Base-by-base conservation (phyloP, 805 yeast species). In the Yarrowia divulgata region DNA sequence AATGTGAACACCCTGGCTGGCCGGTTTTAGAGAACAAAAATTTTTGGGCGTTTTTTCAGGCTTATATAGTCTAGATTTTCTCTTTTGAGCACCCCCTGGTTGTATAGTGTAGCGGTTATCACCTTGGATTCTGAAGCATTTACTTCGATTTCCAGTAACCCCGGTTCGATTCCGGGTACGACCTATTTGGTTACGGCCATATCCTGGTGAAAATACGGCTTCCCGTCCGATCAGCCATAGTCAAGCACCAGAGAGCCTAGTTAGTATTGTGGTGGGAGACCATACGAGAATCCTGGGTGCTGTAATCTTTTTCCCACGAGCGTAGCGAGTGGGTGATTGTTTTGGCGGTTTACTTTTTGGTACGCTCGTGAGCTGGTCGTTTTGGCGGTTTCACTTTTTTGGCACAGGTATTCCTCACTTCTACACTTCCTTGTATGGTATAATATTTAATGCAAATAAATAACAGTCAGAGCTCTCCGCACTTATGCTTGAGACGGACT, bases 201-300 rank as follows among this genome's bases (percentile, higher is more conserved):
- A 60, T 60, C 66, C 52, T 60, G 66, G 66, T 60, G 66, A 60
- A 60, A 60, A 60, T 60, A 60, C 66, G 66, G 66, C 66, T 60
- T 60, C 66, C 66, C 66, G 66, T 60, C 66, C 66, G 66, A 60
- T 60, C 66, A 60, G 66, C 66, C 66, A 60, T 60, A 60, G 66
- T 60, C 66, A 60, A 60, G 66, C 66, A 60, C 66, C 66, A 60
- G 66, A 60, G 66, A 60, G 52, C 66, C 66, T 60, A 60, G 66
- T 60, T 60, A 60, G 66, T 60, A 45, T 60, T 60, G 66, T 60
- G 45, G 66, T 60, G 66, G 66, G 66, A 60, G 66, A 60, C 66
- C 66, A 60, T 60, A 60, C 66, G 66, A 60, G 66, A 60, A 60
- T 60, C 66, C 66, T 60, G 52, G 66, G 66, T 60, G 66, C 66